phyloP scores from a whole-genome alignment of 2,329 filamentous ascomycete species.

The Fusarium sp. region DNA sequence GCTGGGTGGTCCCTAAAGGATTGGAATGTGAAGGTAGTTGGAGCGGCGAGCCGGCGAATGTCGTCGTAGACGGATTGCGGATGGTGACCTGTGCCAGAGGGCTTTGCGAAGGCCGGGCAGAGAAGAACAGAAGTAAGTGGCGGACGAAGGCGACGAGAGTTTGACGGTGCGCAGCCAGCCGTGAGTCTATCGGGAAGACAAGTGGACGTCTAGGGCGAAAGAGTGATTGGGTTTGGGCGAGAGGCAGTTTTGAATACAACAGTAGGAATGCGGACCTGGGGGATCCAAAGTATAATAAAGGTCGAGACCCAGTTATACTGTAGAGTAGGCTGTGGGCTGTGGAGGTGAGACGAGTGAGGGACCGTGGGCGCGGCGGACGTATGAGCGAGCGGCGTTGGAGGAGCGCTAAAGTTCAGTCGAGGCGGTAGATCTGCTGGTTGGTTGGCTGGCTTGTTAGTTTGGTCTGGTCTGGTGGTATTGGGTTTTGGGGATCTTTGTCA shows the following conservation, averaged over 20 bases:
- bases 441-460: slow-evolving; percentile 12
- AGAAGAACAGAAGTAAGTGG: slow-evolving; percentile 1
- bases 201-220: slow-evolving; percentile 15
- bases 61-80: slow-evolving; percentile 32
- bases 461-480: slow-evolving; percentile 19
- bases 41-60: slow-evolving; percentile 32
- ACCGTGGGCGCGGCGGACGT: slow-evolving; percentile 26
- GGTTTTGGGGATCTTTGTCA: slow-evolving; percentile 28
- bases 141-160: slow-evolving; percentile 30
- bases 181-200: slow-evolving; percentile 33
- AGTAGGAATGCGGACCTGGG: slow-evolving; percentile 38
- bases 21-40: slow-evolving; percentile 40
- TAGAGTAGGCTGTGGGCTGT: slow-evolving; percentile 25
- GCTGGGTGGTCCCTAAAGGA: slow-evolving; percentile 19
- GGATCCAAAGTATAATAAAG: slow-evolving; percentile 37
- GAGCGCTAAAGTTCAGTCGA: slow-evolving; percentile 34
- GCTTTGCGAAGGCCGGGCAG: slow-evolving; percentile 28
- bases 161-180: slow-evolving; percentile 35
- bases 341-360: slow-evolving; percentile 16
- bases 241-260: slow-evolving; percentile 17
- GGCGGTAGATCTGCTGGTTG: slow-evolving; percentile 34
- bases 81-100: slow-evolving; percentile 27
- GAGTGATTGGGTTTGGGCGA: slow-evolving; percentile 13
- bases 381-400: slow-evolving; percentile 28
- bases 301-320: slow-evolving; percentile 24